Evolutionary conservation across 768 basidiomycete species (phyloP), one percentile per base, ranked within the genome.

Genomic region (Solioccasus polychromus): DNA sequence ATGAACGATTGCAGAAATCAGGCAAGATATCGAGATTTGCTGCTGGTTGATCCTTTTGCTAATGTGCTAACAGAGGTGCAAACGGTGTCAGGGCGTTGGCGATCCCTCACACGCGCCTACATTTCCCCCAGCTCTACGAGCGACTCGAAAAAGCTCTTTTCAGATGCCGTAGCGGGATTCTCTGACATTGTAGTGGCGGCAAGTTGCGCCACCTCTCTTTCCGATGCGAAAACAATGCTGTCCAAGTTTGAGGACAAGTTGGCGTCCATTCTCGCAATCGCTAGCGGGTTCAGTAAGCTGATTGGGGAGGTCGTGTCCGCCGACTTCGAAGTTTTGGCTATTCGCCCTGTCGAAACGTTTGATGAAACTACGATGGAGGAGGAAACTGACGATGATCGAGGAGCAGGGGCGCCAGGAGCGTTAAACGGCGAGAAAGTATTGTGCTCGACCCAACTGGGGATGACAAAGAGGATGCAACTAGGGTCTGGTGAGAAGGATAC

Each of bases 301-400:
- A 42, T 54, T 10, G 37, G 53, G 23, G 42, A 44, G 14, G 41
- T 39, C 8, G 20, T 32, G 3, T 45, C 52, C 18, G 41, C 30
- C 9, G 53, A 54, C 37, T 54, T 54, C 17, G 19, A 17, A 12
- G 44, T 54, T 1, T 5, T 40, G 2, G 39, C 25, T 12, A 24
- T 35, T 30, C 11, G 7, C 3, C 32, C 51, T n/a, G 7, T 5
- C 3, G 11, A 39, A 32, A 6, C 1, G 2, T 54, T 49, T 8
- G 53, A 48, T 4, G 43, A 39, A 22, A 24, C 20, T 10, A 49
- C 40, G 29, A 54, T 54, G 53, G 53, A 54, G 31, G 39, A 51
- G 18, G 41, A 42, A 15, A 10, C 17, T 32, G 40, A 47, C 12
- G 45, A 40, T n/a, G 14, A 38, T 9, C 37, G 48, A 2, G 11